Percentiles rank a stretch among this genome's conserved stretches.
phyloP scores from a whole-genome alignment of 2,329 filamentous ascomycete species.

The Colletotrichum tanaceti region DNA sequence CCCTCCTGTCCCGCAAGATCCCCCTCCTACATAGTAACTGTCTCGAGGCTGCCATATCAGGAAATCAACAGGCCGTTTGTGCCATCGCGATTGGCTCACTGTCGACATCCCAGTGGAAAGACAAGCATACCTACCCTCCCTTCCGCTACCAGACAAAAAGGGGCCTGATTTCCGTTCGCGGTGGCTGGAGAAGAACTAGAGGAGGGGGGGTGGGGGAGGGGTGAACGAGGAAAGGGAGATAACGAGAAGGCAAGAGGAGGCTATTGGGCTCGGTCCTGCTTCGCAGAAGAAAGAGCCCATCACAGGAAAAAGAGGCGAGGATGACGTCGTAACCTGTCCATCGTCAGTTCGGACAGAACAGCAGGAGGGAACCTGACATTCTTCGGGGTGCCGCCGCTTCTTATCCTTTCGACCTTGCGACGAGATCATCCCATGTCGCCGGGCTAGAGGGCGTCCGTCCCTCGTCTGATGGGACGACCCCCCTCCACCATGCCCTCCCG shows the following conservation, averaged over 20 bases:
- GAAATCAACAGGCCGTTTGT: slow-evolving; percentile 29
- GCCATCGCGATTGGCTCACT: slow-evolving; percentile 39
- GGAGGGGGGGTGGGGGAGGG: neutral
- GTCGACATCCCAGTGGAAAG: slow-evolving; percentile 29
- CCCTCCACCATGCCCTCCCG: slow-evolving; percentile 26
- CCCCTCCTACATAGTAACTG: slow-evolving; percentile 22
- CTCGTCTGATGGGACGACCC: slow-evolving; percentile 26
- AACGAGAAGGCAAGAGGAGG: neutral
- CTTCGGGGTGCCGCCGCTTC: slow-evolving; percentile 20
- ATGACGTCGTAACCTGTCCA: neutral
- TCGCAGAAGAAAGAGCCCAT: neutral
- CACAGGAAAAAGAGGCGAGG: neutral
- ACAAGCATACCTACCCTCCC: slow-evolving; percentile 24
- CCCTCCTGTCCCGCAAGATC: slow-evolving; percentile 7
- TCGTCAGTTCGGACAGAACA: neutral
- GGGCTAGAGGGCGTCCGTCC: slow-evolving; percentile 16
- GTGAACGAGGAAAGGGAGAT: neutral
- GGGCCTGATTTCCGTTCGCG: neutral
- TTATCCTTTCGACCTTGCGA: slow-evolving; percentile 31
- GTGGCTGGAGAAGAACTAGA: slow-evolving; percentile 32
- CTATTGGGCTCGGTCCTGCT: neutral
- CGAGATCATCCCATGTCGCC: slow-evolving; percentile 21
- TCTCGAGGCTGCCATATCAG: slow-evolving; percentile 35
- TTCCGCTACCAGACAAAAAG: slow-evolving; percentile 18
- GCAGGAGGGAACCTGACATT: too few species aligned